Percentiles rank a stretch among this genome's conserved stretches.
These are phyloP conservation scores for Gossypium herbaceum DNA, from an alignment of 345 rosid species.

Conservation along the genomic window DNA sequence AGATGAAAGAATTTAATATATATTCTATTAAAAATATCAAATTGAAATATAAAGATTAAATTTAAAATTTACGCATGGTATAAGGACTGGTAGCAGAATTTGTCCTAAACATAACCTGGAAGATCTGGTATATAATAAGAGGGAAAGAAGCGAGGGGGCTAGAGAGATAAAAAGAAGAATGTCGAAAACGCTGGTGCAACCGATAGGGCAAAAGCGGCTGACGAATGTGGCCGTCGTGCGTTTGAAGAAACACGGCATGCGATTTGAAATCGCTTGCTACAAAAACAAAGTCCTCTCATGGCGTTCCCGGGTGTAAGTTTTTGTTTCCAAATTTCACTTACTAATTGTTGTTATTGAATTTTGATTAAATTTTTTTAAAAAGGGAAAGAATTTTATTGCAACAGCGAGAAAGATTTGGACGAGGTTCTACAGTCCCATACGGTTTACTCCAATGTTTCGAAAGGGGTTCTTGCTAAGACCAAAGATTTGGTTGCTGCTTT, in stretches of 20 bases:
- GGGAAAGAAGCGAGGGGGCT: not conserved
- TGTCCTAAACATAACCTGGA: not conserved
- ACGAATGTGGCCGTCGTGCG: conserved; percentile 96
- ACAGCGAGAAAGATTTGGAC: conserved; percentile 90
- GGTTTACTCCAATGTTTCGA: conserved; percentile 83
- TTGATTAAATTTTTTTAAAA: not conserved
- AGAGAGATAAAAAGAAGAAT: conserved; percentile 29
- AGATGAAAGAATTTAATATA: too few relatives aligned
- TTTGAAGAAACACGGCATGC: conserved; percentile 75
- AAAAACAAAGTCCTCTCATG: conserved; percentile 98
- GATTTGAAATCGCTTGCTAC: conserved; percentile 98
- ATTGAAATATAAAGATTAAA: too few relatives aligned
- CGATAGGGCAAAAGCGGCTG: conserved; percentile 88
- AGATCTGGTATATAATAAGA: not conserved
- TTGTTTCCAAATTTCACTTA: not conserved
- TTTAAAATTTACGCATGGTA: too few relatives aligned
- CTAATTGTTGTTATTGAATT: not conserved
- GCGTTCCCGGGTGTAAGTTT: conserved; percentile 91
- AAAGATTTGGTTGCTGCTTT: conserved; percentile 62
- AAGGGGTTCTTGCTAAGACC: conserved; percentile 91
- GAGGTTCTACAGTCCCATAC: conserved; percentile 97
- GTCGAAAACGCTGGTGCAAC: conserved; percentile 83
- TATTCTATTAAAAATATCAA: too few relatives aligned
- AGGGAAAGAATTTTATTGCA: not conserved
- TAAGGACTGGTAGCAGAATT: too few relatives aligned